Conservation (phyloP, 2,329 filamentous ascomycete genomes). For the Epichloe brachyelytri region DNA sequence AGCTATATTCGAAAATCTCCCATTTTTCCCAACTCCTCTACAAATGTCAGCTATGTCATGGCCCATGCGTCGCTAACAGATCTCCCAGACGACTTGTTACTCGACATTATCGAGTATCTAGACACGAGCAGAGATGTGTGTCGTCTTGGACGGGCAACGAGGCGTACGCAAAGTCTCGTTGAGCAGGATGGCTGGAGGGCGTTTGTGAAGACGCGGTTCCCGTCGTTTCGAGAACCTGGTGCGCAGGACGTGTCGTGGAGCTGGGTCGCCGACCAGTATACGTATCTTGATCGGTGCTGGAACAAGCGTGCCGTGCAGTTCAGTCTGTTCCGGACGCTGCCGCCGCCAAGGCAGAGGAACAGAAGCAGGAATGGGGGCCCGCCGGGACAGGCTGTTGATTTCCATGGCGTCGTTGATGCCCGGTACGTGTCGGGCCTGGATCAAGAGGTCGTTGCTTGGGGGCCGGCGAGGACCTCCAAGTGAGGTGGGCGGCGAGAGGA, state of each 20-base stretch:
- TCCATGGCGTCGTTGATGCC: conserved; percentile 36
- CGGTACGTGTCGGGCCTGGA: conserved; percentile 21
- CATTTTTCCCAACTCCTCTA: neutral
- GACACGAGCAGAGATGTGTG: conserved; percentile 36
- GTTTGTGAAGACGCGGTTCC: conserved; percentile 34
- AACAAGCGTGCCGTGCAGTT: conserved; percentile 32
- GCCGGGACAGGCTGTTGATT: conserved; percentile 25
- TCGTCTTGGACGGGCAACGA: conserved; percentile 26
- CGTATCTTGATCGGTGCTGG: conserved; percentile 40
- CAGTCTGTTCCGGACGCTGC: conserved; percentile 11
- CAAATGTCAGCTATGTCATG: neutral
- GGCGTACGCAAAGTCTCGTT: conserved; percentile 25
- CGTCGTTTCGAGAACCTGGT: conserved; percentile 23
- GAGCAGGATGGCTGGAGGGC: conserved; percentile 33
- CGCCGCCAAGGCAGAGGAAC: conserved; percentile 3
- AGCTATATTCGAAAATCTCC: no score
- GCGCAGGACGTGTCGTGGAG: conserved; percentile 18
- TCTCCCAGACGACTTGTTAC: conserved; percentile 37
- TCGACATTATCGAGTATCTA: conserved; percentile 33
- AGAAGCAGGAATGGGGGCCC: conserved; percentile 7
- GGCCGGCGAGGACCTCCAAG: conserved; percentile 37
- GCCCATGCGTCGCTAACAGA: conserved; percentile 21
- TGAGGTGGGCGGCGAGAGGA: conserved; percentile 23
- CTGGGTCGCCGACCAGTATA: conserved; percentile 30
- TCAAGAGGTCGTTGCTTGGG: conserved; percentile 36